phyloP scores from a whole-genome alignment of 805 yeast genomes.

The Hanseniaspora guilliermondii region DNA sequence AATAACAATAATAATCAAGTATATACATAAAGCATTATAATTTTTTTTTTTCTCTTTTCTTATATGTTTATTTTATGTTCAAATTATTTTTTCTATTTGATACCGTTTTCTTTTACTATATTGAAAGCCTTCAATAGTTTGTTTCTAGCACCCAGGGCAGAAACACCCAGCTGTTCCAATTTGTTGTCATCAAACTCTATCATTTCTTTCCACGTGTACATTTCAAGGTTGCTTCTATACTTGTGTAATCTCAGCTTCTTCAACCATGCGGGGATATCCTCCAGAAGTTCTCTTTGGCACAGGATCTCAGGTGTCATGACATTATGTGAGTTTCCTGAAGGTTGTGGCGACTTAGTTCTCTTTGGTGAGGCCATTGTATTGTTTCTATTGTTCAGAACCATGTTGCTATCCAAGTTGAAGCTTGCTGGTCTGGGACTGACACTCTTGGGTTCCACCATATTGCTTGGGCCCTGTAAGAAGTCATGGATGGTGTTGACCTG shows the following conservation, averaged over 20 bases:
- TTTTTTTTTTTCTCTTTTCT: neutral
- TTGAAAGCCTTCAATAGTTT: constrained; percentile 86
- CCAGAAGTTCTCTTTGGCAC: constrained; percentile 42
- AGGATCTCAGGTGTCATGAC: constrained; percentile 40
- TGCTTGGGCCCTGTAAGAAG: neutral
- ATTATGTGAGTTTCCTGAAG: constrained; percentile 5
- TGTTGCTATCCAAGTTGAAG: neutral
- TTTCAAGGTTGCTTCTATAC: constrained; percentile 73
- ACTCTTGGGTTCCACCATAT: neutral
- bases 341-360: neutral
- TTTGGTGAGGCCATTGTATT: neutral
- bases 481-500: constrained; percentile 9
- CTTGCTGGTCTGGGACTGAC: constrained; percentile 1
- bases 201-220: constrained; percentile 66
- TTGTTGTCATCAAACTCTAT: constrained; percentile 56
- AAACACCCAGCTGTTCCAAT: constrained; percentile 69
- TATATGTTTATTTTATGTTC: too few species aligned
- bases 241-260: constrained; percentile 82
- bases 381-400: neutral
- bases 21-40: neutral
- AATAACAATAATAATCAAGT: neutral
- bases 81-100: neutral
- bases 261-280: constrained; percentile 85
- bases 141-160: constrained; percentile 90
- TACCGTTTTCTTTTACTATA: constrained; percentile 48